Percentiles rank a stretch among this genome's conserved stretches.
phyloP scores from a whole-genome alignment of 441 rosid genomes.

The Viola pubescens region DNA sequence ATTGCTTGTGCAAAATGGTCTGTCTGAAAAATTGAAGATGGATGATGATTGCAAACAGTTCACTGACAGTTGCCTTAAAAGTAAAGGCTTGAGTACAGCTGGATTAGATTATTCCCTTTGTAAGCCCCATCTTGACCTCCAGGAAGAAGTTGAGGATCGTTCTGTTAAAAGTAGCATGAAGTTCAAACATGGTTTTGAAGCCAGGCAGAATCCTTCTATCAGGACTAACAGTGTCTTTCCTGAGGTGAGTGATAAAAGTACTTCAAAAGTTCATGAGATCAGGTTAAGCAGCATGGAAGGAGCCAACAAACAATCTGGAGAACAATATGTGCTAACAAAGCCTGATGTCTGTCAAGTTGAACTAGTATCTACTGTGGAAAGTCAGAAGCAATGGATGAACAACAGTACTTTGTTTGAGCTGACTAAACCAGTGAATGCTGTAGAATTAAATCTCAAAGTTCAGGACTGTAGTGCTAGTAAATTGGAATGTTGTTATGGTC shows the following conservation, averaged over 20 bases:
- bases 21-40: constrained; percentile 18
- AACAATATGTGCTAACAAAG: constrained; percentile 20
- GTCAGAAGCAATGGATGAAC: constrained; percentile 8
- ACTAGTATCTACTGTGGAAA: constrained; percentile 10
- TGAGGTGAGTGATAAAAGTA: constrained; percentile 13
- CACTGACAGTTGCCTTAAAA: constrained; percentile 13
- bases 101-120: constrained; percentile 8
- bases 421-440: constrained; percentile 8
- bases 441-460: constrained; percentile 11
- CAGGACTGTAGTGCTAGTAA: constrained; percentile 11
- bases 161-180: constrained; percentile 15
- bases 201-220: constrained; percentile 7
- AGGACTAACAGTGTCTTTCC: constrained; percentile 12
- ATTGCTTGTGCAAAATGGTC: constrained; percentile 19
- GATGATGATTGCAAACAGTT: constrained; percentile 15
- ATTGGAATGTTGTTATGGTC: constrained; percentile 15
- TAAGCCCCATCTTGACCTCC: constrained; percentile 6
- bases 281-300: constrained; percentile 18
- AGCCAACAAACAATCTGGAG: constrained; percentile 10
- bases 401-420: constrained; percentile 12
- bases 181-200: constrained; percentile 14
- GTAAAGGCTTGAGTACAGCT: constrained; percentile 13
- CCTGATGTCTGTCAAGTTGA: constrained; percentile 15
- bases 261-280: constrained; percentile 16
- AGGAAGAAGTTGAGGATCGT: constrained; percentile 16